Conservation (phyloP, 768 basidiomycete genomes). For the Artomyces pyxidatus region DNA sequence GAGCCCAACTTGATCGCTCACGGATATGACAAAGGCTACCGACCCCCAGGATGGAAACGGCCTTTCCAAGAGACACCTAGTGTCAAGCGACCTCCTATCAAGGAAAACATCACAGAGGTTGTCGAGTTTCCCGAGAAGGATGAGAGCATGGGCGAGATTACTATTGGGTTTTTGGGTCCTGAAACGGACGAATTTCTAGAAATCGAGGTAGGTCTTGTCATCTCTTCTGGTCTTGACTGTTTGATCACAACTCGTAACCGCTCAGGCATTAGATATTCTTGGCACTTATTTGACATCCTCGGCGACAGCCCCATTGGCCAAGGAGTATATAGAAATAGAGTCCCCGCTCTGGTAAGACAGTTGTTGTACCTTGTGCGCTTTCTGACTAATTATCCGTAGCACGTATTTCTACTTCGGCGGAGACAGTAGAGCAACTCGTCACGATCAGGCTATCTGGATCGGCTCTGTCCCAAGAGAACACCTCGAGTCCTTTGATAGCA, state of each 20-base stretch:
- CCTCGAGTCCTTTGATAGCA: slow-evolving; percentile 62
- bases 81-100: slow-evolving; percentile 46
- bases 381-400: slow-evolving; percentile 30
- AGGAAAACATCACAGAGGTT: slow-evolving; percentile 44
- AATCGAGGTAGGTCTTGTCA: slow-evolving; percentile 41
- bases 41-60: slow-evolving; percentile 81
- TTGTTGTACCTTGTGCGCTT: neutral
- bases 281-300: slow-evolving; percentile 86
- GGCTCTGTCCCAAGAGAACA: slow-evolving; percentile 79
- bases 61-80: slow-evolving; percentile 89
- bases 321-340: slow-evolving; percentile 88
- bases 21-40: slow-evolving; percentile 58
- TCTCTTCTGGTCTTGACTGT: neutral
- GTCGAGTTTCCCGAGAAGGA: slow-evolving; percentile 97
- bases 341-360: slow-evolving; percentile 83
- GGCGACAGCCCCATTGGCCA: slow-evolving; percentile 72
- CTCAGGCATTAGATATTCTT: slow-evolving; percentile 75
- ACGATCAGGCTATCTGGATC: slow-evolving; percentile 69
- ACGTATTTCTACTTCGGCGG: slow-evolving; percentile 83
- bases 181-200: slow-evolving; percentile 61
- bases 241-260: neutral
- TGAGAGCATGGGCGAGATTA: slow-evolving; percentile 86
- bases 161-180: slow-evolving; percentile 75
- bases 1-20: slow-evolving; percentile 78
- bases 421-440: slow-evolving; percentile 61